phyloP scores from a whole-genome alignment of 2,329 filamentous ascomycete genomes.

The Kalaharituber pfeilii region DNA sequence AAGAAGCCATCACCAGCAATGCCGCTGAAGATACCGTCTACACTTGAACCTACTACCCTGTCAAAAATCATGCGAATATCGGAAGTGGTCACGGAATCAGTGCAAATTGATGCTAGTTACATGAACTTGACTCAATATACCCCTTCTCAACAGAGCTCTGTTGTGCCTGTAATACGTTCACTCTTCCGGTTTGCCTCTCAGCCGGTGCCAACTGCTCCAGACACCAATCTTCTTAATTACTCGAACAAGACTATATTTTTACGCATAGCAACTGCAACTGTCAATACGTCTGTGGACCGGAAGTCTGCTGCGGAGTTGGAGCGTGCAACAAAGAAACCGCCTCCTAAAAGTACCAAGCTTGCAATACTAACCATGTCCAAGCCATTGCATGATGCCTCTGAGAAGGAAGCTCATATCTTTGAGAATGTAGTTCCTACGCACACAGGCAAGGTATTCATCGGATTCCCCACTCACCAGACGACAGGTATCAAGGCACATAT shows the following conservation, averaged over 20 bases:
- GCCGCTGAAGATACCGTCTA: slow-evolving; percentile 53
- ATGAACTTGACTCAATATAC: slow-evolving; percentile 83
- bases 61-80: slow-evolving; percentile 68
- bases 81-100: slow-evolving; percentile 65
- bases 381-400: slow-evolving; percentile 55
- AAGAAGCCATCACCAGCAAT: slow-evolving; percentile 75
- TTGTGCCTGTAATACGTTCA: slow-evolving; percentile 7
- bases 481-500: slow-evolving; percentile 88
- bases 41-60: slow-evolving; percentile 65
- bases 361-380: slow-evolving; percentile 84
- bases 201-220: not conserved
- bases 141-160: slow-evolving; percentile 28
- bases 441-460: slow-evolving; percentile 86
- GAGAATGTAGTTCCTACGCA: slow-evolving; percentile 76
- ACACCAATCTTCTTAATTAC: slow-evolving; percentile 7
- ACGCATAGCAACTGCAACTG: slow-evolving; percentile 65
- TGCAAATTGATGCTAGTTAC: slow-evolving; percentile 80
- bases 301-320: slow-evolving; percentile 73
- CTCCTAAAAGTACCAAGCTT: slow-evolving; percentile 70
- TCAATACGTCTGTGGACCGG: slow-evolving; percentile 56
- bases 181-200: slow-evolving; percentile 12
- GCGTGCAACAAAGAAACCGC: slow-evolving; percentile 90
- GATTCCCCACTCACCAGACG: slow-evolving; percentile 92
- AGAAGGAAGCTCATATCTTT: slow-evolving; percentile 62
- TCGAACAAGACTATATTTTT: slow-evolving; percentile 53